phyloP scores from a whole-genome alignment of 2,329 filamentous ascomycete genomes.

The Metarhizium rileyi region DNA sequence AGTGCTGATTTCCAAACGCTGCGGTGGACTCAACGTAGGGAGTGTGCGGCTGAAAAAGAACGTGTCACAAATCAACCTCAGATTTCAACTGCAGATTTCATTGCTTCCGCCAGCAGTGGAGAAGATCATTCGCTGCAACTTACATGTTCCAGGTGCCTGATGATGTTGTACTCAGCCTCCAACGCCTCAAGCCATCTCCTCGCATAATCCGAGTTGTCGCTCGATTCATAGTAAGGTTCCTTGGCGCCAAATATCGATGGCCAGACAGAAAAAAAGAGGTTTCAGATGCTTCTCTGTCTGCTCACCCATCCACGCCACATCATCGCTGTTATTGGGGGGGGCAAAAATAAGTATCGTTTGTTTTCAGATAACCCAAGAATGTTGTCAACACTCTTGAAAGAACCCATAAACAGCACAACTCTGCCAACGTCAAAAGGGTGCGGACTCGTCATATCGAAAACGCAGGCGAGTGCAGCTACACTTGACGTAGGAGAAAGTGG shows the following conservation, averaged over 20 bases:
- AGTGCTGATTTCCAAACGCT: background rate
- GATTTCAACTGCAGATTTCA: background rate
- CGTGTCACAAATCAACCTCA: conserved; percentile 8
- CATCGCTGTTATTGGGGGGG: background rate
- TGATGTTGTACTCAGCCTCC: conserved; percentile 3
- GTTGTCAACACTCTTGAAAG: conserved; percentile 1
- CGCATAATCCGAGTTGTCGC: conserved; percentile 3
- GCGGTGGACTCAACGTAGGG: background rate
- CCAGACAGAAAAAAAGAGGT: conserved; percentile 5
- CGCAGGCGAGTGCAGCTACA: background rate
- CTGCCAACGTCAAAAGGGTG: background rate
- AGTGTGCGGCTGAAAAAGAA: conserved; percentile 4
- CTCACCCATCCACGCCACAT: background rate
- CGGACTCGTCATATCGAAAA: background rate
- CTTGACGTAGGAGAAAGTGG: background rate
- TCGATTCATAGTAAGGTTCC: conserved; percentile 6
- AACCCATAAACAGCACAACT: background rate
- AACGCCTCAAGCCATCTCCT: conserved; percentile 5
- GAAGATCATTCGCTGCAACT: background rate
- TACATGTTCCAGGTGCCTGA: conserved; percentile 7
- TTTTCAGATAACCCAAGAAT: background rate
- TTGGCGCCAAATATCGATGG: conserved; percentile 5
- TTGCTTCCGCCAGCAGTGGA: background rate
- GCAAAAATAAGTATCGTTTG: background rate
- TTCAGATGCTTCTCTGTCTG: background rate